These are phyloP conservation scores for Geotrichum carabidarum DNA, from an alignment of 1,139 yeast species.

Conservation along the genomic window DNA sequence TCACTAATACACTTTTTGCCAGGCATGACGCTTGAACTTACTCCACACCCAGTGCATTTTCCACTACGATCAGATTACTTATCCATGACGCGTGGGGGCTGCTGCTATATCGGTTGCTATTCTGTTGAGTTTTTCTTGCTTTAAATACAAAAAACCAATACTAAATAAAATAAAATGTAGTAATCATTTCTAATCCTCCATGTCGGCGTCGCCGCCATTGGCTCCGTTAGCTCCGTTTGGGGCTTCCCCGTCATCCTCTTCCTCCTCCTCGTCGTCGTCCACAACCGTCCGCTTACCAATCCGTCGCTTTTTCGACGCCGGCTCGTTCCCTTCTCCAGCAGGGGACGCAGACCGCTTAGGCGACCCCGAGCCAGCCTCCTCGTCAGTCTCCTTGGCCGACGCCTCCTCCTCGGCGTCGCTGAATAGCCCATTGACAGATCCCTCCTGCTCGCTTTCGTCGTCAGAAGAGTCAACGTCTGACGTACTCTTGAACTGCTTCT, in stretches of 20 bases:
- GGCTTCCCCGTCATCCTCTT: background rate
- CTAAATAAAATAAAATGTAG: background rate
- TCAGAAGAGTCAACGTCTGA: slow-evolving; percentile 24
- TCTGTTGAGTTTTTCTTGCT: too few species aligned
- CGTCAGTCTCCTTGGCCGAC: slow-evolving; percentile 19
- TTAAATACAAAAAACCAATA: too few species aligned
- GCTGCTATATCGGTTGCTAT: too few species aligned
- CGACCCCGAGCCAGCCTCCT: slow-evolving; percentile 12
- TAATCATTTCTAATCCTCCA: background rate
- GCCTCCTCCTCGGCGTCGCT: slow-evolving; percentile 21
- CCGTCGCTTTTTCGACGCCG: slow-evolving; percentile 4
- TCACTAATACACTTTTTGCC: too few species aligned
- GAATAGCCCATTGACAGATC: slow-evolving; percentile 15
- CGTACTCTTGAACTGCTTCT: slow-evolving; percentile 27
- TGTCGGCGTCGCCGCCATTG: background rate
- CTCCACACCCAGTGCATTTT: too few species aligned
- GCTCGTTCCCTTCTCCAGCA: slow-evolving; percentile 1
- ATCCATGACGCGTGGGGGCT: too few species aligned
- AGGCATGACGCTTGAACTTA: too few species aligned
- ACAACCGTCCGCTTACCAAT: background rate
- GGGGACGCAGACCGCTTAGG: slow-evolving; percentile 4
- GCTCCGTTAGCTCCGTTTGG: background rate
- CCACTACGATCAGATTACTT: too few species aligned
- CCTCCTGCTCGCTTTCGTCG: slow-evolving; percentile 19
- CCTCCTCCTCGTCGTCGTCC: slow-evolving; percentile 4